phyloP scores from a whole-genome alignment of 495 filamentous ascomycete genomes.

The Achaetomiella virescens region DNA sequence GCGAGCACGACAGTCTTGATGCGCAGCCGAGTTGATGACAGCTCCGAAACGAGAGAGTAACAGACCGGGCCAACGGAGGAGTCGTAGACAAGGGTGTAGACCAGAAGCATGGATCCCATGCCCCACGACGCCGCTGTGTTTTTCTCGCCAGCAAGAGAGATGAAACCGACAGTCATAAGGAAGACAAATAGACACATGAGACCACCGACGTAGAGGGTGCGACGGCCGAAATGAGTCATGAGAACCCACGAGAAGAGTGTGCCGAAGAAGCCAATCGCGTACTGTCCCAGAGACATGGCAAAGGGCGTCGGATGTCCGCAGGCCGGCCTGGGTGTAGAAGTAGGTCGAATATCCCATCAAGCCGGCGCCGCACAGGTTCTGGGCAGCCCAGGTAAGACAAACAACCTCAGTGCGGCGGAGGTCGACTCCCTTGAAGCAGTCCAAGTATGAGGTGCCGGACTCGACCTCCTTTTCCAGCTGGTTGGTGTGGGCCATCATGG shows the following conservation, averaged over 20 bases:
- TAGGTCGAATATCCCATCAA: constrained; percentile 56
- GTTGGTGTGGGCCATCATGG: constrained; percentile 57
- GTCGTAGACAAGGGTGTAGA: constrained; percentile 54
- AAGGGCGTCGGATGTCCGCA: constrained; percentile 43
- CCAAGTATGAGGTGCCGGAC: constrained; percentile 47
- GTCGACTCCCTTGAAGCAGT: constrained; percentile 51
- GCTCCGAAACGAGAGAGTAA: constrained; percentile 57
- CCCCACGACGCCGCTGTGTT: constrained; percentile 53
- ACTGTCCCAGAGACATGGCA: constrained; percentile 41
- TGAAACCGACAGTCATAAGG: constrained; percentile 53
- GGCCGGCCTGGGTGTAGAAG: constrained; percentile 57
- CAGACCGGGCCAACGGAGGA: constrained; percentile 54
- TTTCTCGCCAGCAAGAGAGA: too few relatives aligned
- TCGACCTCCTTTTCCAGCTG: constrained; percentile 54
- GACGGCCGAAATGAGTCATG: constrained; percentile 47
- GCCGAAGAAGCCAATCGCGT: constrained; percentile 40
- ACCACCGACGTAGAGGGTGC: constrained; percentile 48
- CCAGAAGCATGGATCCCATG: constrained; percentile 46
- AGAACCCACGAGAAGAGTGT: constrained; percentile 50
- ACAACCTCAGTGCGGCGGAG: constrained; percentile 52
- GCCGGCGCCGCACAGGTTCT: constrained; percentile 46
- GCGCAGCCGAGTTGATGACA: constrained; percentile 51
- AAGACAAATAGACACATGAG: constrained; percentile 41
- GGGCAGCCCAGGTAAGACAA: constrained; percentile 44
- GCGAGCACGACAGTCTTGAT: constrained; percentile 59